Conservation (phyloP, 1,284 basidiomycete species). For the Wolfiporia cocos region DNA sequence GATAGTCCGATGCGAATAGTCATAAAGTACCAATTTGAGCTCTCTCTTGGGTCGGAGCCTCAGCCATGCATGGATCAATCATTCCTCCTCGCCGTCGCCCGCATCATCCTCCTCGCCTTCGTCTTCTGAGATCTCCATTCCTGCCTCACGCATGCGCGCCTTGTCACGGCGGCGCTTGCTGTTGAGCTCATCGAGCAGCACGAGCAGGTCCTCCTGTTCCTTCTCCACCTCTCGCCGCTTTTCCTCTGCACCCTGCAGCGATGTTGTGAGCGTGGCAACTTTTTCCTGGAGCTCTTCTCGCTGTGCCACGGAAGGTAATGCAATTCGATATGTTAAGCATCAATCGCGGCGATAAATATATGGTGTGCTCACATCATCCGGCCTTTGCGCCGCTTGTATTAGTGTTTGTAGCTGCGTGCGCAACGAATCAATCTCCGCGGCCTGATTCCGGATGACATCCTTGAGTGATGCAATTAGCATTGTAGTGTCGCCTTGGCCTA, state of each 20-base stretch:
- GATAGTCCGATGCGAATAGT: too few species aligned
- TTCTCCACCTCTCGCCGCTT: conserved; percentile 81
- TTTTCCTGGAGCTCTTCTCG: conserved; percentile 34
- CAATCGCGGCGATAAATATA: too few species aligned
- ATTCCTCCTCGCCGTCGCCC: too few species aligned
- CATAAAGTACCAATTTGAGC: too few species aligned
- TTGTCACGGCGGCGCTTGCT: conserved; percentile 85
- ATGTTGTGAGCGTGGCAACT: conserved; percentile 37
- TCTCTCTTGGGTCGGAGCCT: too few species aligned
- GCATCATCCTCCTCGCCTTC: conserved; percentile 78
- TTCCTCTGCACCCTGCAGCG: conserved; percentile 51
- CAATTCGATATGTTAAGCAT: too few species aligned
- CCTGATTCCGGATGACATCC: conserved; percentile 75
- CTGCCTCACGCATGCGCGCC: conserved; percentile 61
- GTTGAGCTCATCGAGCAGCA: conserved; percentile 89
- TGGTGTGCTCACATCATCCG: conserved; percentile 19
- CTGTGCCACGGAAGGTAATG: conserved; percentile 11
- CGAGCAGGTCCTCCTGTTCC: conserved; percentile 92
- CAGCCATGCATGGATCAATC: too few species aligned
- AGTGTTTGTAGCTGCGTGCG: conserved; percentile 45
- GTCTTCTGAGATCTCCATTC: conserved; percentile 87
- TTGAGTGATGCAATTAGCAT: conserved; percentile 79
- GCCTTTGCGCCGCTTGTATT: conserved; percentile 4
- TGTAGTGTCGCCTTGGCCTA: conserved; percentile 71
- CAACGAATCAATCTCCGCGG: conserved; percentile 67